Conservation (phyloP, 2,329 filamentous ascomycete species). For the Cercospora sp. region DNA sequence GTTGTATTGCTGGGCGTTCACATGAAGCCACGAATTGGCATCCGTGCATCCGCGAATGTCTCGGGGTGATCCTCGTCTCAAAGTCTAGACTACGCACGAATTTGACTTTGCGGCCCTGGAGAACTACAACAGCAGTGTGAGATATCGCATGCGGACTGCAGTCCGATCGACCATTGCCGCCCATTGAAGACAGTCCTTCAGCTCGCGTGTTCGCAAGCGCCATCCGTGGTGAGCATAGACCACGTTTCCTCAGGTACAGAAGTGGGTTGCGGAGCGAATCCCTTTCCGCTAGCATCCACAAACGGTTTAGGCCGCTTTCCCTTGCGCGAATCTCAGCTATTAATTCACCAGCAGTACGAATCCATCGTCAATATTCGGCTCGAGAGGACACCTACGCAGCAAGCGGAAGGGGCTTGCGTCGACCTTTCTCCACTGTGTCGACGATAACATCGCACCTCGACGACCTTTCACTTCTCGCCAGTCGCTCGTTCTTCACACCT, state of each 20-base stretch:
- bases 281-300: constrained; percentile 1
- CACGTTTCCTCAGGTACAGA: constrained; percentile 1
- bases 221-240: not conserved
- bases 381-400: constrained; percentile 4
- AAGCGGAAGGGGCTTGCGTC: constrained; percentile 5
- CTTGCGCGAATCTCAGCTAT: constrained; percentile 9
- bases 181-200: not conserved
- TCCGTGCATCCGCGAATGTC: not conserved
- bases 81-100: not conserved
- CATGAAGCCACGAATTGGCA: not conserved
- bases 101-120: not conserved
- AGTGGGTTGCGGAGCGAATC: not conserved
- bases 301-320: constrained; percentile 4
- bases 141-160: constrained; percentile 4
- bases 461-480: not conserved
- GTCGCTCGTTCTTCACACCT: constrained; percentile 5
- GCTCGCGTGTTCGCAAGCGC: not conserved
- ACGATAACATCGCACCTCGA: not conserved
- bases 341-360: constrained; percentile 5
- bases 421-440: constrained; percentile 5
- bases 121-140: not conserved
- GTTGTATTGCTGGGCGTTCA: not conserved
- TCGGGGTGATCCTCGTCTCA: not conserved
- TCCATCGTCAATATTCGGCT: constrained; percentile 4
- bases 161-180: not conserved